Percentiles rank a stretch among this genome's conserved stretches.
Conservation (phyloP, 2,329 filamentous ascomycete species). For the Penicillium sp. region DNA sequence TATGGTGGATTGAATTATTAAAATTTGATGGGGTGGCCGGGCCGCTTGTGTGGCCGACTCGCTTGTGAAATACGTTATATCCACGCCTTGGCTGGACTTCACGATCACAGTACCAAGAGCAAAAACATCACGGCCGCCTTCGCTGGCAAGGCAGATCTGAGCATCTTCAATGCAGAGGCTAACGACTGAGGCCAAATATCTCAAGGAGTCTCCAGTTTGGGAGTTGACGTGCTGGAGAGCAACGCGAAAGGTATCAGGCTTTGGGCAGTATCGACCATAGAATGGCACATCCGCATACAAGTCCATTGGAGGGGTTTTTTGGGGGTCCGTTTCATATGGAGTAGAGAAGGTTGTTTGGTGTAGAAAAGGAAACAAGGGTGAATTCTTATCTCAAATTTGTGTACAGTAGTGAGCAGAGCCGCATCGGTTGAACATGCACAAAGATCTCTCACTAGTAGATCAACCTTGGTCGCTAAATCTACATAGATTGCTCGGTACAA, state of each 20-base stretch:
- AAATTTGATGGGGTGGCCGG: too few relatives aligned
- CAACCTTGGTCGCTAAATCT: too few relatives aligned
- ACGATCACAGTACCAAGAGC: conserved; percentile 43
- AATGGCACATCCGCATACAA: conserved; percentile 30
- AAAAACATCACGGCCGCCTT: conserved; percentile 45
- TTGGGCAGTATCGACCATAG: conserved; percentile 34
- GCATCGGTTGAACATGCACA: too few relatives aligned
- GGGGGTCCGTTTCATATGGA: conserved; percentile 26
- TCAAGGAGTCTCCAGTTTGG: conserved; percentile 53
- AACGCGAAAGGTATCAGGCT: conserved; percentile 30
- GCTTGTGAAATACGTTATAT: too few relatives aligned
- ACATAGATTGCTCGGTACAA: too few relatives aligned
- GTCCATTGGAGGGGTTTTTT: conserved; percentile 33
- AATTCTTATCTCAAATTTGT: too few relatives aligned
- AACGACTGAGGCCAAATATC: conserved; percentile 57
- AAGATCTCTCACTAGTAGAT: too few relatives aligned
- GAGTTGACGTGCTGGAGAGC: conserved; percentile 54
- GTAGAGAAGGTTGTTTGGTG: background rate
- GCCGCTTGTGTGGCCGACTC: too few relatives aligned
- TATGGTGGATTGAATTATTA: too few relatives aligned
- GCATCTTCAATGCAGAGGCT: conserved; percentile 28
- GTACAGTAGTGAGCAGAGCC: too few relatives aligned
- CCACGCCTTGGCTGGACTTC: conserved; percentile 30
- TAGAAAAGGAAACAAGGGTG: too few relatives aligned
- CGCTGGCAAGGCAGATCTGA: conserved; percentile 35